A percentile compares a stretch with the other conserved stretches of the same genome.
Evolutionary conservation across 345 rosid genomes (phyloP).

Genomic region (Ceriops decandra): DNA sequence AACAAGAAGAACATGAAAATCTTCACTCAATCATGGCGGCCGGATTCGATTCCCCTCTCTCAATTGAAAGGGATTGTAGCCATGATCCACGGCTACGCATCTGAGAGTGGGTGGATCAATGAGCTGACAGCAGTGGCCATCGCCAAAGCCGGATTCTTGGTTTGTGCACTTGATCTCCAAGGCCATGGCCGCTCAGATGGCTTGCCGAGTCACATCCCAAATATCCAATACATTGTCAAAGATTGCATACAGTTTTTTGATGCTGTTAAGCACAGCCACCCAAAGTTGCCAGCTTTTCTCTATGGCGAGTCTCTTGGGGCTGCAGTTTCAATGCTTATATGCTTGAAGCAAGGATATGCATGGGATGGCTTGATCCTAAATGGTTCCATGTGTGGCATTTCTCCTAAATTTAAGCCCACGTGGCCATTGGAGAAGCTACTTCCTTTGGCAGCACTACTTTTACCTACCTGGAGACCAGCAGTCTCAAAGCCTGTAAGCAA

Average conservation of each 20-base stretch:
- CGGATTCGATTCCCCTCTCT: background rate
- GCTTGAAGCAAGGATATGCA: constrained; percentile 15
- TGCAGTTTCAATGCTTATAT: constrained; percentile 24
- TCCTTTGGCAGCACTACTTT: constrained; percentile 23
- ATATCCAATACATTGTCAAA: constrained; percentile 8
- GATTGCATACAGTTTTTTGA: constrained; percentile 27
- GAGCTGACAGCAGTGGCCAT: constrained; percentile 32
- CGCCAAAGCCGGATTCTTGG: constrained; percentile 28
- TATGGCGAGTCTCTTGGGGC: constrained; percentile 39
- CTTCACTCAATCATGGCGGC: constrained; percentile 32
- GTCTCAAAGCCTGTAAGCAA: constrained; percentile 24
- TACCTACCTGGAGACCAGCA: constrained; percentile 21
- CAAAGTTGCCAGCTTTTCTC: constrained; percentile 29
- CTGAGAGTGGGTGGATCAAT: constrained; percentile 32
- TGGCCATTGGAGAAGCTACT: constrained; percentile 29
- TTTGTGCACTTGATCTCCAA: constrained; percentile 29
- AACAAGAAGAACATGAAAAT: constrained; percentile 27
- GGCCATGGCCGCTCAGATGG: constrained; percentile 37
- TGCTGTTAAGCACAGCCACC: constrained; percentile 10
- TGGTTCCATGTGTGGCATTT: constrained; percentile 35
- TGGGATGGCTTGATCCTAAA: constrained; percentile 35
- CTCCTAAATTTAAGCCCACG: constrained; percentile 27
- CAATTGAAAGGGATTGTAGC: constrained; percentile 26
- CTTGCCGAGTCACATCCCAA: constrained; percentile 24
- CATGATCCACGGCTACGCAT: constrained; percentile 35